A percentile compares a stretch with the other conserved stretches of the same genome.
Evolutionary conservation across 805 yeast species (phyloP).

Genomic region (Zygoascus flipseniorum): DNA sequence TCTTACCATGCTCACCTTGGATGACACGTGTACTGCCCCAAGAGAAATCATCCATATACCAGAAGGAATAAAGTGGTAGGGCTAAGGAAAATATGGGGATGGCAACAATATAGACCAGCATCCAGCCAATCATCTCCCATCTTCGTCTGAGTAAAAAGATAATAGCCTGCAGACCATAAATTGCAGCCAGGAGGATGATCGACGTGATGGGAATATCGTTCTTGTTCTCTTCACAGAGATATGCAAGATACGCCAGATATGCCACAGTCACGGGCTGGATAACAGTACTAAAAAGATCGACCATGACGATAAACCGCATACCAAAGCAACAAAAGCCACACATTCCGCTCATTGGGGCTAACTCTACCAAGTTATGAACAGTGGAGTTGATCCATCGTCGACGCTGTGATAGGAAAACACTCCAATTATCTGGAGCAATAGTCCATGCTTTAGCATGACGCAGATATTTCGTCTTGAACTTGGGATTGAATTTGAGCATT

Average conservation of each 20-base stretch:
- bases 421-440: slow-evolving; percentile 49
- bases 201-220: slow-evolving; percentile 47
- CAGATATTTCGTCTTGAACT: slow-evolving; percentile 45
- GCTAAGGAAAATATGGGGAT: slow-evolving; percentile 53
- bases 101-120: slow-evolving; percentile 47
- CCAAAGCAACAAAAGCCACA: slow-evolving; percentile 61
- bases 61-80: slow-evolving; percentile 48
- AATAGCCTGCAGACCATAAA: slow-evolving; percentile 50
- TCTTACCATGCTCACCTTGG: slow-evolving; percentile 43
- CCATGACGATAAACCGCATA: slow-evolving; percentile 50
- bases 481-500: slow-evolving; percentile 48
- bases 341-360: slow-evolving; percentile 48
- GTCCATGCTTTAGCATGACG: slow-evolving; percentile 54
- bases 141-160: slow-evolving; percentile 40
- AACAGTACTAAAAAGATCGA: slow-evolving; percentile 51
- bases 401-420: slow-evolving; percentile 52
- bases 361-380: slow-evolving; percentile 52
- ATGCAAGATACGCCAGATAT: slow-evolving; percentile 40
- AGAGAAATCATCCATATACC: slow-evolving; percentile 61
- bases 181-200: slow-evolving; percentile 44
- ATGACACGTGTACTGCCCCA: slow-evolving; percentile 61
- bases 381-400: slow-evolving; percentile 65
- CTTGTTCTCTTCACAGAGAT: slow-evolving; percentile 39
- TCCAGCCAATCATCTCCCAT: slow-evolving; percentile 46
- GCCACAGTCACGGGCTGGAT: slow-evolving; percentile 54